A percentile compares a stretch with the other conserved stretches of the same genome.
phyloP scores from a whole-genome alignment of 805 yeast genomes.

The Kockiozyma suomiensis region DNA sequence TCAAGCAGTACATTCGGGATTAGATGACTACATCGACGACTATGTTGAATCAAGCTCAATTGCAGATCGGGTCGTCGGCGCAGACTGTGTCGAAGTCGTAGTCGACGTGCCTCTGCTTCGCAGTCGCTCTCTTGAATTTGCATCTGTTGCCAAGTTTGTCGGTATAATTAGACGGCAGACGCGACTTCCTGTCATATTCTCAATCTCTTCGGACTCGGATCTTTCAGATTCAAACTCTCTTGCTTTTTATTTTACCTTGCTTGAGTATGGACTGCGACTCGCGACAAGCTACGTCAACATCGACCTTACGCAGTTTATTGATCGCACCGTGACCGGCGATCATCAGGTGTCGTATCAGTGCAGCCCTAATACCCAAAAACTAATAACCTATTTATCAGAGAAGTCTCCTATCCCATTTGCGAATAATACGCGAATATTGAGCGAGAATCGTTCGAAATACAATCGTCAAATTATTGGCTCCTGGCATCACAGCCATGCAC shows the following conservation, averaged over 20 bases:
- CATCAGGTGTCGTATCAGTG: background rate
- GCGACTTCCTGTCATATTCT: constrained; percentile 74
- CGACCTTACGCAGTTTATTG: constrained; percentile 5
- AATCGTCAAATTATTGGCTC: constrained; percentile 49
- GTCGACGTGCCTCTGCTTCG: constrained; percentile 63
- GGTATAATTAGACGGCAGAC: constrained; percentile 66
- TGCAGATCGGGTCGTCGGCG: constrained; percentile 66
- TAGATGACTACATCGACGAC: constrained; percentile 44
- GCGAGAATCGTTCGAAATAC: constrained; percentile 30
- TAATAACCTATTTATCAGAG: background rate
- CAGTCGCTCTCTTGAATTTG: constrained; percentile 46
- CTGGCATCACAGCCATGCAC: constrained; percentile 1
- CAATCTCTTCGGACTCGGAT: constrained; percentile 54
- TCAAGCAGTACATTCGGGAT: constrained; percentile 72
- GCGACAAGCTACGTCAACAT: constrained; percentile 39
- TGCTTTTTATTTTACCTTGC: constrained; percentile 50
- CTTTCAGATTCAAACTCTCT: background rate
- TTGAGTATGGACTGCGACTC: constrained; percentile 76
- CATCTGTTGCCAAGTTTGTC: constrained; percentile 70
- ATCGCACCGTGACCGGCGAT: background rate
- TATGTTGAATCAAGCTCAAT: constrained; percentile 31
- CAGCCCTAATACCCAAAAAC: background rate
- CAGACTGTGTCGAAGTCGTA: constrained; percentile 80
- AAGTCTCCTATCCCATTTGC: constrained; percentile 76
- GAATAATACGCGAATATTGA: constrained; percentile 62